phyloP scores from a whole-genome alignment of 78 protist genomes.

The Pigoraptor vietnamica region DNA sequence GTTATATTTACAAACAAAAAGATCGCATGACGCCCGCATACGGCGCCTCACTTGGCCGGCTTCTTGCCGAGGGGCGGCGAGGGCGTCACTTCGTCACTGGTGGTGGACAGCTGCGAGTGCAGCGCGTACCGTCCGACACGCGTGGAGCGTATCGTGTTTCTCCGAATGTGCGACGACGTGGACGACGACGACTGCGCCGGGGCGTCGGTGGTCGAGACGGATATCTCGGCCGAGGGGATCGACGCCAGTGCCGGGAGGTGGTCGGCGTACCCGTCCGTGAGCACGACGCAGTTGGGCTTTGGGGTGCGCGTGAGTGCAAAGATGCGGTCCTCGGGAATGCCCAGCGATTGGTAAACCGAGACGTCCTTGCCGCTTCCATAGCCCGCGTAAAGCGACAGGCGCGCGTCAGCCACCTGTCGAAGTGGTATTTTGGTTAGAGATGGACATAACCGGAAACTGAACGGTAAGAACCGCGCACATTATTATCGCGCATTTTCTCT shows the following conservation, averaged over 20 bases:
- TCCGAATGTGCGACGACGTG: not conserved
- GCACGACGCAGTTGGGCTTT: not conserved
- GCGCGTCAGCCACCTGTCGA: not conserved
- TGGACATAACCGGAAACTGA: too few species aligned
- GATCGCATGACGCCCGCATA: too few species aligned
- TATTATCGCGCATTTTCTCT: too few species aligned
- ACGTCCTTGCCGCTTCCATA: slow-evolving; percentile 1
- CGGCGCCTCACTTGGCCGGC: too few species aligned
- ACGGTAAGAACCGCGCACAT: too few species aligned
- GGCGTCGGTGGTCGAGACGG: not conserved
- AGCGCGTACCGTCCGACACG: not conserved
- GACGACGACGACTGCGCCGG: not conserved
- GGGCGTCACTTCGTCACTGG: too few species aligned
- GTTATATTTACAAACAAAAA: too few species aligned
- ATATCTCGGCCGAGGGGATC: not conserved
- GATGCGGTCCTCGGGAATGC: not conserved
- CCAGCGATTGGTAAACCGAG: not conserved
- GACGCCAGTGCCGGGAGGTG: not conserved
- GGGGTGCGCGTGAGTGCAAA: not conserved
- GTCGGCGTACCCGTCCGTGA: not conserved
- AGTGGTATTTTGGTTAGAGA: not conserved
- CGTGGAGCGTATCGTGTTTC: not conserved
- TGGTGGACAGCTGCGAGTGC: not conserved
- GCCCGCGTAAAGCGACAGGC: not conserved
- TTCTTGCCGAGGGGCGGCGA: too few species aligned